Evolutionary conservation across 1,284 basidiomycete genomes (phyloP), one percentile per base, ranked within the genome.

Genomic region (Ganoderma leucocontextum): DNA sequence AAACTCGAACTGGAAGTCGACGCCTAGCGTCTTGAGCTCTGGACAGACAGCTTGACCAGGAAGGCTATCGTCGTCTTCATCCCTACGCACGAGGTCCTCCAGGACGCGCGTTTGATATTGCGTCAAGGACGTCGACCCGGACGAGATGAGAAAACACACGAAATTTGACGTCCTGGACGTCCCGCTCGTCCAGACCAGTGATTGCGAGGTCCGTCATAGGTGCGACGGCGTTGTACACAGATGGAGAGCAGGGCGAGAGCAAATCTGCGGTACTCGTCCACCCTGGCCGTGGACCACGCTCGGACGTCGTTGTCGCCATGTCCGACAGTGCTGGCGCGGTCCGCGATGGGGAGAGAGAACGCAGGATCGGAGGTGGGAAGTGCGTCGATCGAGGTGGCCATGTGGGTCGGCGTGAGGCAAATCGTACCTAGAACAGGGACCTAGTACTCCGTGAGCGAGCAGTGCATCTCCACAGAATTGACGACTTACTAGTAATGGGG

Each of bases 201-300:
- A 47, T 2, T 5, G n/a, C 10, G 41, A 42, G 41, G 15, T 42
- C n/a, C n/a, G n/a, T n/a, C 2, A 64, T 58, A 2, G 62, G 53
- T 10, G 62, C 52, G 19, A 58, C 6, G 25, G 39, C 6, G 29
- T 64, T 64, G 52, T 41, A n/a, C n/a, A n/a, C n/a, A 53, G 15
- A 64, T 42, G 17, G 53, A 25, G 25, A 64, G 53, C 8, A 64
- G 39, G 3, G 53, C 4, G 9, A 64, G 53, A 12, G 62, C 62
- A 15, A 42, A 22, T 17, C 15, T 33, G 39, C 41, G 62, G 12
- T 64, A 44, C 4, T 64, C 42, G 2, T 64, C 55, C 6, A 35
- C 42, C 41, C 12, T 58, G 4, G 41, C 41, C 9, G 41, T 9
- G 1, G 35, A 36, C 63, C 33, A 49, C 6, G 39, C 41, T n/a